Percentiles rank a stretch among this genome's conserved stretches.
Evolutionary conservation across 192 early-diverging fungal species (phyloP).

Genomic region (Linnemannia zychae): DNA sequence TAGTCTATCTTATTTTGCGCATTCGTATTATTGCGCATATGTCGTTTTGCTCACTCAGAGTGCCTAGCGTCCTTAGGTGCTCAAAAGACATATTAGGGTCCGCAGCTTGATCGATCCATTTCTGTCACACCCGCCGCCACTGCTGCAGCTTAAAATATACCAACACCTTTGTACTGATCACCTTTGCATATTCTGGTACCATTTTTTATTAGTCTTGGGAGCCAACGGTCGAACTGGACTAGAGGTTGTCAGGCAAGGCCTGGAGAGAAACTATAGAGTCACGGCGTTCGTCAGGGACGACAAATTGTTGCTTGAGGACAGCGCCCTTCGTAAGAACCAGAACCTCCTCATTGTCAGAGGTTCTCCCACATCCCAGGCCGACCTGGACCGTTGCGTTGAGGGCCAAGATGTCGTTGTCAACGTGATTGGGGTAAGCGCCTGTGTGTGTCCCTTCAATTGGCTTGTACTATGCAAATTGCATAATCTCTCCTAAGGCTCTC

Average conservation of each 20-base stretch:
- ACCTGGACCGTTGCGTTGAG: conserved; percentile 56
- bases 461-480: neutral
- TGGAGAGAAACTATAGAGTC: conserved; percentile 53
- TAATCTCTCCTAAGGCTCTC: neutral
- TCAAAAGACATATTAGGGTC: neutral
- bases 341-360: conserved; percentile 55
- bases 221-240: conserved; percentile 51
- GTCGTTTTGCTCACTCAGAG: neutral
- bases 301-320: conserved; percentile 31
- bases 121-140: neutral
- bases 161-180: conserved; percentile 1
- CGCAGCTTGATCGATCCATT: neutral
- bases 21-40: neutral
- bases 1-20: neutral
- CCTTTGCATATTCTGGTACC: neutral
- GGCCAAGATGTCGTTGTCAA: conserved; percentile 59
- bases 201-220: conserved; percentile 41
- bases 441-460: neutral
- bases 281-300: conserved; percentile 56
- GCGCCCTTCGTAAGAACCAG: conserved; percentile 46
- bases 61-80: neutral
- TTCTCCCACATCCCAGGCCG: conserved; percentile 42
- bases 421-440: conserved; percentile 43
- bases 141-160: neutral
- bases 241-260: conserved; percentile 54